These are phyloP conservation scores for Capsicum baccatum DNA, from an alignment of 257 asterid genomes.

Conservation along the genomic window DNA sequence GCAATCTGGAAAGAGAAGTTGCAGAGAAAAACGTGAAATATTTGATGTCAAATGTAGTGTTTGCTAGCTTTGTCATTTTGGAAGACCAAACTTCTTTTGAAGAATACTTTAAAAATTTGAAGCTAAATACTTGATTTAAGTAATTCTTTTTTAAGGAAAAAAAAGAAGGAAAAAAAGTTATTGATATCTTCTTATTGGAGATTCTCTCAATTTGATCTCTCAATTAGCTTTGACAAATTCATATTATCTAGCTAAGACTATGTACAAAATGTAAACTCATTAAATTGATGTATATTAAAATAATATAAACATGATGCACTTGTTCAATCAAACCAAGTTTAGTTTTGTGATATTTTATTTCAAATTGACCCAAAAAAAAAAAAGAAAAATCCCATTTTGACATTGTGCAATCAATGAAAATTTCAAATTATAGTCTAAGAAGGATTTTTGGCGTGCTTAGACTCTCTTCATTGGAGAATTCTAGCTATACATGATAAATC, in stretches of 20 bases:
- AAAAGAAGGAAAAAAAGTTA: background rate
- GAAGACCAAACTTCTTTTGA: background rate
- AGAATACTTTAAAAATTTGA: background rate
- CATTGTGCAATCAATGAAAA: background rate
- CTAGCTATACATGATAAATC: background rate
- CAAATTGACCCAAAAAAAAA: background rate
- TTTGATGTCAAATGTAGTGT: background rate
- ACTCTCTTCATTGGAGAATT: background rate
- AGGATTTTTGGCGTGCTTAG: background rate
- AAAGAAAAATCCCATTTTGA: background rate
- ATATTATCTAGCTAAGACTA: background rate
- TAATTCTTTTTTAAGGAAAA: background rate
- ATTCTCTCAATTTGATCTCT: background rate
- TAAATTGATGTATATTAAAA: background rate
- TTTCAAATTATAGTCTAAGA: background rate
- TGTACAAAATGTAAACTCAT: background rate
- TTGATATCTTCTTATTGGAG: slow-evolving; percentile 17
- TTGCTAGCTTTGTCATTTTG: background rate
- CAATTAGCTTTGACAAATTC: background rate
- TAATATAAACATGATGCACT: background rate
- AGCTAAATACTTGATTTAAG: background rate
- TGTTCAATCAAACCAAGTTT: slow-evolving; percentile 4
- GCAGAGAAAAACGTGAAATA: background rate
- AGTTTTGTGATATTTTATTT: background rate
- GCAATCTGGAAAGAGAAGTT: slow-evolving; percentile 11